Evolutionary conservation across 2,329 filamentous ascomycete genomes (phyloP), one percentile per base, ranked within the genome.

Genomic region (Aspergillus amoenus): DNA sequence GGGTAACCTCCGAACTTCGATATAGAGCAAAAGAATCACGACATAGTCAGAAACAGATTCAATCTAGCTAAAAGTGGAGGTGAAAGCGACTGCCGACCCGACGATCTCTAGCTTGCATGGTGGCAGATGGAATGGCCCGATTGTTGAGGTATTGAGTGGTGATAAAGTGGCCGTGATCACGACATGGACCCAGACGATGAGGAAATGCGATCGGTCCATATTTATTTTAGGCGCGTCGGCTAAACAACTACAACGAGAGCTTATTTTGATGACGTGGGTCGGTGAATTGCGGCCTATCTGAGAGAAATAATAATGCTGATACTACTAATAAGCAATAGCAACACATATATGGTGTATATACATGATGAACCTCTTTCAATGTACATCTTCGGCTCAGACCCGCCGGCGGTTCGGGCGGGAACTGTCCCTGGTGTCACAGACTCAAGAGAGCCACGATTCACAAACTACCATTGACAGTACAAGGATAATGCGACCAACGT

Each of bases 51-150:
- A 5, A 21, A 40, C 3, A 8, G 27, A 21, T 12, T 5, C 12
- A n/a, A 30, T 30, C n/a, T 45, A 32, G 22, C 41, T 53, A 3
- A 3, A 46, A 41, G 13, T 7, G 42, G 50, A 45, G 39, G 46
- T 9, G 15, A n/a, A 53, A 46, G 50, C 50, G 50, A 53, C 50
- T 40, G 50, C 50, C 50, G 50, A 39, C 21, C 22, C 39, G 48
- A 22, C 48, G 37, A 43, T 51, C 39, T 51, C 24, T 40, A 4
- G 18, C 39, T 41, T 27, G 47, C 9, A 15, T 17, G 15, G 39
- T 15, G 18, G 18, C 50, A 39, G 27, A 39, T 37, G 44, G 17
- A 52, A 41, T 46, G n/a, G 27, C 6, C 42, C 42, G 51, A 43
- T 32, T 30, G 8, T 21, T 13, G 12, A 27, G 34, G 41, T 2